Conservation (phyloP, 2,329 filamentous ascomycete species). For the Ophiocordyceps sinensis region DNA sequence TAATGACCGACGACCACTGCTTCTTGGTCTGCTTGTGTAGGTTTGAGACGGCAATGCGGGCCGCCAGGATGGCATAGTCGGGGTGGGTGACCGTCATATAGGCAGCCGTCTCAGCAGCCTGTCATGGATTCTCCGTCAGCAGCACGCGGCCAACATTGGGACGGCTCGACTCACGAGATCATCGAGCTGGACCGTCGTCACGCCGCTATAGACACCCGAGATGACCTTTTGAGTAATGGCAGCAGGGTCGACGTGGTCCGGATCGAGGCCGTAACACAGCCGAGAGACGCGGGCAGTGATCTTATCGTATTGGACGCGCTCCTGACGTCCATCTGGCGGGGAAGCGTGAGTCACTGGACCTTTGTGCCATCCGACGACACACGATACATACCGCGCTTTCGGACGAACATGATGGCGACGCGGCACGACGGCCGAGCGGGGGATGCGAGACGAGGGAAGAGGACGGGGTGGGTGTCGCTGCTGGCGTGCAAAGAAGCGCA, state of each 20-base stretch:
- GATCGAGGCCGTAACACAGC: conserved; percentile 92
- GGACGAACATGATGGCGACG: conserved; percentile 41
- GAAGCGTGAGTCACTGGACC: conserved; percentile 12
- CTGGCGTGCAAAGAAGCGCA: neutral
- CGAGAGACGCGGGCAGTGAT: conserved; percentile 97
- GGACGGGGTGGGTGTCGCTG: neutral
- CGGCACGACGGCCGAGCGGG: conserved; percentile 7
- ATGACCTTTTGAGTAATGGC: conserved; percentile 99
- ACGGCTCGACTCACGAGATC: conserved; percentile 59
- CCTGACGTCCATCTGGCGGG: conserved; percentile 82
- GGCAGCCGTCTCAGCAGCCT: conserved; percentile 96
- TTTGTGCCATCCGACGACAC: neutral
- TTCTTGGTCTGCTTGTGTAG: conserved; percentile 99
- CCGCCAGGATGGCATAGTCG: conserved; percentile 96
- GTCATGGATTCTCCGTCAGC: conserved; percentile 2
- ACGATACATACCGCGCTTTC: conserved; percentile 42
- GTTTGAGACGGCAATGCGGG: conserved; percentile 97
- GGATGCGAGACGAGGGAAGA: conserved; percentile 8
- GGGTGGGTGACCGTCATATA: conserved; percentile 99
- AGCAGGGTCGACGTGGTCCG: conserved; percentile 88
- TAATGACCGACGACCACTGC: conserved; percentile 92
- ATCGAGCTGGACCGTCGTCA: conserved; percentile 90
- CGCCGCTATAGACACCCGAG: conserved; percentile 95
- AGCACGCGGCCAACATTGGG: neutral
- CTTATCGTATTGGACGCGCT: conserved; percentile 99